Evolutionary conservation across 306 rosid genomes (phyloP).

Genomic region (Castanopsis chinensis): DNA sequence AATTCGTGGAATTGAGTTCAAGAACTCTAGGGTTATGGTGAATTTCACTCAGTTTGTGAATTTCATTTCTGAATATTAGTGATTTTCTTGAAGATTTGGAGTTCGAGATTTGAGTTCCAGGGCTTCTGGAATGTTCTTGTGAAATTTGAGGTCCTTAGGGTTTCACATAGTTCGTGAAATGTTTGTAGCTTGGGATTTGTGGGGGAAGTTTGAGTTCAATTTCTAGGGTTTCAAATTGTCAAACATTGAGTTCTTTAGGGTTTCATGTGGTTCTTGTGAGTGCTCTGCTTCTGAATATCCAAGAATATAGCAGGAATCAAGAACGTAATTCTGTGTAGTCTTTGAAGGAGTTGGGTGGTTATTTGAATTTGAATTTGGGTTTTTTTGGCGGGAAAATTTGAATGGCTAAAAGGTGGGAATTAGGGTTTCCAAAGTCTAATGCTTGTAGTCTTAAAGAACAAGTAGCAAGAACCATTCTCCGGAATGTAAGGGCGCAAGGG

Average conservation of each 20-base stretch:
- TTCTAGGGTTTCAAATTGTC: constrained; percentile 23
- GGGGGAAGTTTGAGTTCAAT: neutral
- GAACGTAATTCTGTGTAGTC: neutral
- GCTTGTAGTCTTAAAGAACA: constrained; percentile 53
- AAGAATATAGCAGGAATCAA: neutral
- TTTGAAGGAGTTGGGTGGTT: neutral
- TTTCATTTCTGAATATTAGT: neutral
- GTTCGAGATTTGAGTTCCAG: neutral
- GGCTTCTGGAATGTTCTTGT: constrained; percentile 16
- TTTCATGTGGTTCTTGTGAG: constrained; percentile 23
- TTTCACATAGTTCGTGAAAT: constrained; percentile 21
- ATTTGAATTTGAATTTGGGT: constrained; percentile 9
- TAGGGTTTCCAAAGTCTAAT: constrained; percentile 45
- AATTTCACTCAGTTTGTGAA: constrained; percentile 18
- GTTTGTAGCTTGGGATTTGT: constrained; percentile 12
- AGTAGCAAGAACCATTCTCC: constrained; percentile 65
- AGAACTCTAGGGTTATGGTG: constrained; percentile 19
- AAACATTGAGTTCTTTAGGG: neutral
- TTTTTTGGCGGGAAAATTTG: constrained; percentile 27
- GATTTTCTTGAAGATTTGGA: neutral
- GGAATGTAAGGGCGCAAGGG: constrained; percentile 73
- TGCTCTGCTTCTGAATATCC: constrained; percentile 7
- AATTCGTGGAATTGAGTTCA: constrained; percentile 24
- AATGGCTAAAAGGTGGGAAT: constrained; percentile 64
- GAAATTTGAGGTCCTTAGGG: constrained; percentile 28